Evolutionary conservation across 345 rosid genomes (phyloP), one percentile per base, ranked within the genome.

Genomic region (Ricinus communis): DNA sequence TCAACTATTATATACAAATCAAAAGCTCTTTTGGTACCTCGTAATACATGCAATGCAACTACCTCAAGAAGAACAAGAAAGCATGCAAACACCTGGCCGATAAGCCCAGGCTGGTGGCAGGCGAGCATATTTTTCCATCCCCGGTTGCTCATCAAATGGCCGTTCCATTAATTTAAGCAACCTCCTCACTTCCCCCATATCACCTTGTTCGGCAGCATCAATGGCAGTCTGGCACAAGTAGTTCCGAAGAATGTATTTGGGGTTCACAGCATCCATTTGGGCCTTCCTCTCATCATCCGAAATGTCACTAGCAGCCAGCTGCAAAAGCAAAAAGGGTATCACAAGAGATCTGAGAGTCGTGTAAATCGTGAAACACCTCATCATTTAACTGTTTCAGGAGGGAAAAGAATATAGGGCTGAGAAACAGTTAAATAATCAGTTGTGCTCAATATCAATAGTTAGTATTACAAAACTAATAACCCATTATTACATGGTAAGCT

Each of bases 21-120:
- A 46, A 19, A 73, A n/a, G 56, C 52, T 18, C 65, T 74, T 52
- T 28, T 24, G 1, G 0, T n/a, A n/a, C 18, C 41, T 19, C 31
- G 55, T 8, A 47, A 25, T 28, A 18, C 47, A n/a, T n/a, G n/a
- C n/a, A n/a, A 24, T 18, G 38, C 57, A 22, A 38, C 65, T 30
- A 67, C 71, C 75, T 87, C 81, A 95, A 2, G 97, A 95, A 68
- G 98, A 95, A 66, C 98, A 92, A 74, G 98, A 95, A 64, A 92
- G 97, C 99, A 92, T 95, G 72, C 97, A 87, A 58, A 95, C 97
- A 13, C 97, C 99, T 16, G 99, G 97, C 52, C 99, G 76, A 74
- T 92, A 92, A 28, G 99, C 99, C 99, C 99, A 95, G 0, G 98
- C 98, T 3, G 99, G 99, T 47, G 99, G 99, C 82, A 95, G 78